A percentile compares a stretch with the other conserved stretches of the same genome.
Conservation (phyloP, 805 yeast species). For the Blastobotrys mokoenaii region DNA sequence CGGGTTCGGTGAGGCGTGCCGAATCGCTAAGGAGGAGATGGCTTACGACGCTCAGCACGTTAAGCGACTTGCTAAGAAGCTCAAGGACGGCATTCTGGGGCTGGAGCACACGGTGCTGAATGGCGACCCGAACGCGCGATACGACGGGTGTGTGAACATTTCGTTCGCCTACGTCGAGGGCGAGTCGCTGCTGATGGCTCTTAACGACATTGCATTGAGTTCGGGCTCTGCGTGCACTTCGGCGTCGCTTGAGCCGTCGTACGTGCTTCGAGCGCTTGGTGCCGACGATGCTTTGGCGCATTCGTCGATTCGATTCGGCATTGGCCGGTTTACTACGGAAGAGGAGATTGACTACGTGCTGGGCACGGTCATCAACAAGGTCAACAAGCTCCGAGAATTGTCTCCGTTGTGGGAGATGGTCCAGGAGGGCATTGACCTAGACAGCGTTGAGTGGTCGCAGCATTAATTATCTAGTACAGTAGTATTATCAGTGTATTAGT, state of each 20-base stretch:
- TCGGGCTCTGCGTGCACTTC: constrained; percentile 99
- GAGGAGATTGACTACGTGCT: constrained; percentile 92
- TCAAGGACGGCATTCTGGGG: constrained; percentile 61
- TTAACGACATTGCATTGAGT: constrained; percentile 90
- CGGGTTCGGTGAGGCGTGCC: constrained; percentile 96
- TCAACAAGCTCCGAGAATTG: constrained; percentile 81
- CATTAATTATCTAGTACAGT: constrained; percentile 40
- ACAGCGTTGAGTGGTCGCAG: constrained; percentile 96
- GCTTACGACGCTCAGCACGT: constrained; percentile 68
- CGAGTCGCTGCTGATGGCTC: constrained; percentile 93
- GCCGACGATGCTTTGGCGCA: constrained; percentile 98
- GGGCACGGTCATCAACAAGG: constrained; percentile 80
- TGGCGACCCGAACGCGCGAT: constrained; percentile 68
- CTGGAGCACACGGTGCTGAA: constrained; percentile 86
- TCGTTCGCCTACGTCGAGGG: constrained; percentile 98
- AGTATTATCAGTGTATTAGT: not conserved
- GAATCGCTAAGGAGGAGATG: constrained; percentile 67
- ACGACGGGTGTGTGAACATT: constrained; percentile 91
- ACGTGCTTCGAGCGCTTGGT: constrained; percentile 92
- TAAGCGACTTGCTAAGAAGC: constrained; percentile 57
- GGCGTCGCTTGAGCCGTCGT: constrained; percentile 95
- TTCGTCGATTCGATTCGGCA: constrained; percentile 94
- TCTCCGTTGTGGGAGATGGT: constrained; percentile 99
- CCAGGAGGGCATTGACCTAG: constrained; percentile 93
- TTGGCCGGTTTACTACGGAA: constrained; percentile 95